Percentiles rank a stretch among this genome's conserved stretches.
Evolutionary conservation across 306 rosid genomes (phyloP).

Genomic region (Cucumis sativus): Cucumber_9930_V3 NC_026661.2:15937001-15937500

Average conservation of each 20-base stretch:
- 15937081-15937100: constrained; percentile 17
- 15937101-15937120: constrained; percentile 18
- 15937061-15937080: constrained; percentile 2
- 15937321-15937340: constrained; percentile 47
- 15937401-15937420: constrained; percentile 32
- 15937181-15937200: constrained; percentile 45
- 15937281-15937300: constrained; percentile 52
- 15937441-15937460: constrained; percentile 35
- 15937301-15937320: constrained; percentile 9
- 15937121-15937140: constrained; percentile 40
- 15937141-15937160: constrained; percentile 13
- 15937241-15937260: constrained; percentile 40
- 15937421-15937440: constrained; percentile 44
- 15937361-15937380: constrained; percentile 50
- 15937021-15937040: constrained; percentile 28
- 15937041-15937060: constrained; percentile 19
- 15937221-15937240: constrained; percentile 72
- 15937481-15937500: constrained; percentile 37
- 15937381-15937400: constrained; percentile 21
- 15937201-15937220: constrained; percentile 46
- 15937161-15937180: constrained; percentile 11
- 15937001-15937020: constrained; percentile 28
- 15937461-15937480: constrained; percentile 42
- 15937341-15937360: constrained; percentile 39
- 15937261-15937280: constrained; percentile 46